These are phyloP conservation scores for Westerdykella ornata DNA, from an alignment of 2,329 filamentous ascomycete species.

Conservation along the genomic window DNA sequence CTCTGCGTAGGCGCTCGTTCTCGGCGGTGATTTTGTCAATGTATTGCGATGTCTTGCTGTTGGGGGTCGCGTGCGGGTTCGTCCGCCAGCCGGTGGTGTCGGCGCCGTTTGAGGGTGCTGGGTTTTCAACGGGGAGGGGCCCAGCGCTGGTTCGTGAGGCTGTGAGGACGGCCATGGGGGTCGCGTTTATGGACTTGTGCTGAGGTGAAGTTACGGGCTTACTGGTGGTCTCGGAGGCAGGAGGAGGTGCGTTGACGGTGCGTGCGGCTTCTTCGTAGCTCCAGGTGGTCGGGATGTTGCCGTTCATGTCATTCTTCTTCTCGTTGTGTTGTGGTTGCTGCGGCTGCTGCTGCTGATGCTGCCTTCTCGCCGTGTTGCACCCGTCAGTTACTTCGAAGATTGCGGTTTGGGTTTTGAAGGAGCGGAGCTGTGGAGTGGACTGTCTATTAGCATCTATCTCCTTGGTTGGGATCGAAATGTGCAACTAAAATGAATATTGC, in stretches of 20 bases:
- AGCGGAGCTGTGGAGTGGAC: too few species aligned
- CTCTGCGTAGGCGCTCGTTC: slow-evolving; percentile 69
- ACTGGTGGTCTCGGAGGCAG: slow-evolving; percentile 1
- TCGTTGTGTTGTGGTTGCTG: too few species aligned
- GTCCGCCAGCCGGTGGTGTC: slow-evolving; percentile 24
- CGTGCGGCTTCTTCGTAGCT: slow-evolving; percentile 14
- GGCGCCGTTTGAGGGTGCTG: slow-evolving; percentile 13
- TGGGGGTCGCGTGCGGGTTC: slow-evolving; percentile 21
- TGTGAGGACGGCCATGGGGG: slow-evolving; percentile 25
- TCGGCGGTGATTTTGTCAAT: slow-evolving; percentile 78
- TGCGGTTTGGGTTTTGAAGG: too few species aligned
- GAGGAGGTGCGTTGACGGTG: slow-evolving; percentile 12
- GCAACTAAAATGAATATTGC: too few species aligned
- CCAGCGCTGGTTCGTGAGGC: slow-evolving; percentile 27
- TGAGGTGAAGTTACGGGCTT: neutral
- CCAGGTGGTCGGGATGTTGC: slow-evolving; percentile 8
- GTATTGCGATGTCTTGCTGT: slow-evolving; percentile 35
- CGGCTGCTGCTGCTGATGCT: too few species aligned
- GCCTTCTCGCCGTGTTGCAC: too few species aligned
- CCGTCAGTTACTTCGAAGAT: too few species aligned
- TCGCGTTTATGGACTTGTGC: slow-evolving; percentile 2
- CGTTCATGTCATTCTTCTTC: slow-evolving; percentile 28
- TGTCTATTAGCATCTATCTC: too few species aligned
- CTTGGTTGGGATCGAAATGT: too few species aligned
- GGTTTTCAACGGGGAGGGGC: slow-evolving; percentile 28